Base-by-base conservation (phyloP, 192 early-diverging fungal species). In the Coemansia interrupta region DNA sequence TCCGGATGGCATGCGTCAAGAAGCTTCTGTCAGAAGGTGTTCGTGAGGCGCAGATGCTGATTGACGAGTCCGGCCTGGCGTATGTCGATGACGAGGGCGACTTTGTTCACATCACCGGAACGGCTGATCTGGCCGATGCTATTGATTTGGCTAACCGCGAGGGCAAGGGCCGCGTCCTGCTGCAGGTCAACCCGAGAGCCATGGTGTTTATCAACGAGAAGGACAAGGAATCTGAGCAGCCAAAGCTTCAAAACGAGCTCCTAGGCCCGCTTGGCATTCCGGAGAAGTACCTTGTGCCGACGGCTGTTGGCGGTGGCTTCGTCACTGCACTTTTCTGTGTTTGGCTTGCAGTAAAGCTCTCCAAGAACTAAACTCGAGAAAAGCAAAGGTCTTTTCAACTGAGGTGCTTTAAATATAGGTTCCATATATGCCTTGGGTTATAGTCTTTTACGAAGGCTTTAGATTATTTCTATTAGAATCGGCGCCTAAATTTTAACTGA, bases 61-160 rank as follows among this genome's bases (percentile, higher is more conserved):
- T 63, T 58, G 75, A 65, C 64, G 78, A 70, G 77, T 73, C 61
- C 44, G 77, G 80, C 69, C 63, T 93, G 29, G 87, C 86, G 1
- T 98, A 95, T 63, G 68, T 91, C 56, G 95, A 98, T 64, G 95
- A 98, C 55, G 95, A 98, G 48, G 83, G 86, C 36, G 95, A 98
- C 68, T 72, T 83, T 54, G 89, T 98, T 29, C 79, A 86, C 58
- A 83, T 98, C 61, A 84, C 84, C 24, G 80, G 81, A 26, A 87
- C 90, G 53, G 81, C 81, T 3, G 94, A 96, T 61, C 68, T 98
- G 56, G 67, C 83, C 14, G 92, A 96, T 44, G 91, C 95, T 11
- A 90, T 96, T 0, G 61, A 84, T 4, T 82, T 94, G 70, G 91
- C 94, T 15, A 80, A 82, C 40, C 84, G 87, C 68, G 82, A 86